Percentiles rank a stretch among this genome's conserved stretches.
Conservation (phyloP, 2,329 filamentous ascomycete species). For the Aspergillus neoniger region DNA sequence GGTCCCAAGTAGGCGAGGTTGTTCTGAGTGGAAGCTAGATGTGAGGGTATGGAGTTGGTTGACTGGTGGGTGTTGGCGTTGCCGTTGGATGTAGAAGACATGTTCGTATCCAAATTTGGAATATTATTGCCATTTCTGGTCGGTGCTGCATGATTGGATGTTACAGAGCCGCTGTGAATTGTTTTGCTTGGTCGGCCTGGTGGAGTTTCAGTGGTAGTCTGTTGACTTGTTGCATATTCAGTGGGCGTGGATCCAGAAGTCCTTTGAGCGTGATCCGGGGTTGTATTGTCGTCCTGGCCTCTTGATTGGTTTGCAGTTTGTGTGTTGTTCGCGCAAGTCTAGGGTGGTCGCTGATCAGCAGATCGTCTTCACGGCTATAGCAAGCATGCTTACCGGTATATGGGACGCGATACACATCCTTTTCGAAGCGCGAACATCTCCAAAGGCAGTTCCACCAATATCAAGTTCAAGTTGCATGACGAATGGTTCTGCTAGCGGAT, state of each 20-base stretch:
- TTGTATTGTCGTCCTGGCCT: not conserved
- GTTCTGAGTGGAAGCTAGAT: not conserved
- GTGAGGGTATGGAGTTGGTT: slow-evolving; percentile 14
- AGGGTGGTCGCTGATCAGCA: not conserved
- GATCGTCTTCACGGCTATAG: not conserved
- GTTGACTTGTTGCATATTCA: not conserved
- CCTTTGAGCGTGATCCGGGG: not conserved
- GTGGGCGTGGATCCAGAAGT: not conserved
- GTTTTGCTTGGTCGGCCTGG: not conserved
- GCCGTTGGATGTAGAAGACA: slow-evolving; percentile 34
- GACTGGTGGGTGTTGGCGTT: slow-evolving; percentile 11
- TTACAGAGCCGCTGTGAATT: not conserved
- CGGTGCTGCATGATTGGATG: not conserved
- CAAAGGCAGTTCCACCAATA: slow-evolving; percentile 61
- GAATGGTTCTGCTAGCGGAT: slow-evolving; percentile 92
- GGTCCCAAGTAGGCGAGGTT: slow-evolving; percentile 10
- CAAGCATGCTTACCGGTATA: slow-evolving; percentile 10
- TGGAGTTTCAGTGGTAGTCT: not conserved
- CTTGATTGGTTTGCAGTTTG: not conserved
- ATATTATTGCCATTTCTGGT: slow-evolving; percentile 4
- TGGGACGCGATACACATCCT: slow-evolving; percentile 6
- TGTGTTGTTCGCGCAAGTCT: not conserved
- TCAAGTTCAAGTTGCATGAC: slow-evolving; percentile 91
- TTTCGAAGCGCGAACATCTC: slow-evolving; percentile 21
- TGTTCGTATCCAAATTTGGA: slow-evolving; percentile 34